Conservation (phyloP, 2,329 filamentous ascomycete genomes). For the Sordariomycetes sp. region DNA sequence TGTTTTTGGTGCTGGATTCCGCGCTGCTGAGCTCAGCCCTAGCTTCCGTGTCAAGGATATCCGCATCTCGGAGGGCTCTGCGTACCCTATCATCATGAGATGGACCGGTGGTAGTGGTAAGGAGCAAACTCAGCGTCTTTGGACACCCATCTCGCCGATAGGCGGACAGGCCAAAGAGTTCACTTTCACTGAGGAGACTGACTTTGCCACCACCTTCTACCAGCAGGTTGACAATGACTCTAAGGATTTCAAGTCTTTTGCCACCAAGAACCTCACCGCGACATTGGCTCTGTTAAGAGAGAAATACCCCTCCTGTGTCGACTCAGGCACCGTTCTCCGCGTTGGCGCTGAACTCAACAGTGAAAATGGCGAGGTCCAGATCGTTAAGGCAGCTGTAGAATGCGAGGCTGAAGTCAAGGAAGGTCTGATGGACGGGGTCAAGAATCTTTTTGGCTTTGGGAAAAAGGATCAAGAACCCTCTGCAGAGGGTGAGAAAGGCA, state of each 20-base stretch:
- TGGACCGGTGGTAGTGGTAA: conserved; percentile 61
- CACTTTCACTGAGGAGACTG: conserved; percentile 71
- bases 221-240: conserved; percentile 57
- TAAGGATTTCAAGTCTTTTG: conserved; percentile 54
- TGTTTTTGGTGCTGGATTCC: conserved; percentile 92
- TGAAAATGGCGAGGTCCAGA: conserved; percentile 70
- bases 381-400: conserved; percentile 67
- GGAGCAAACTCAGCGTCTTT: conserved; percentile 71
- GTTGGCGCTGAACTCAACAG: conserved; percentile 64
- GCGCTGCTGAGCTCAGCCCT: conserved; percentile 82
- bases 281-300: conserved; percentile 72
- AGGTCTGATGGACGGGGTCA: conserved; percentile 84
- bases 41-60: conserved; percentile 99
- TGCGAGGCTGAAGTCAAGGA: conserved; percentile 78
- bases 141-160: conserved; percentile 66
- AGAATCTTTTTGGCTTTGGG: conserved; percentile 92
- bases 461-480: conserved; percentile 77
- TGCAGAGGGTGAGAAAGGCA: conserved; percentile 47
- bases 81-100: conserved; percentile 66
- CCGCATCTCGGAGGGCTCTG: conserved; percentile 64
- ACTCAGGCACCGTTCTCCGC: conserved; percentile 71
- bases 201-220: conserved; percentile 73
- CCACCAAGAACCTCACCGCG: conserved; percentile 78
- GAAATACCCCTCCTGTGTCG: conserved; percentile 62
- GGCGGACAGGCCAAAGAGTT: conserved; percentile 75